Evolutionary conservation across 179 eudicot species (phyloP).

Genomic region (Drosera spatulata): DNA sequence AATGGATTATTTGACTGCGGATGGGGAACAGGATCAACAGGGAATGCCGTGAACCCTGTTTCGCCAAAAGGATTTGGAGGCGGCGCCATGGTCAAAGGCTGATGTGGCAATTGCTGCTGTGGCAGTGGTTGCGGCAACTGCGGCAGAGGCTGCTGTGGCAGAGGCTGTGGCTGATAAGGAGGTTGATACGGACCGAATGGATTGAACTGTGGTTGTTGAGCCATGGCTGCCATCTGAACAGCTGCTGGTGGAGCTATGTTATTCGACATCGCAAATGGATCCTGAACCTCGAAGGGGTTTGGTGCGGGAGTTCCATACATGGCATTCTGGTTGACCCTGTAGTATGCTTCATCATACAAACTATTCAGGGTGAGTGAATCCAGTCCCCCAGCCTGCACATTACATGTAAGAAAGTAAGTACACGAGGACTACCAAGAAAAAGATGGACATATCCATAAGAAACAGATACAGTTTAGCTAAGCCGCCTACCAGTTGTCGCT

Average conservation of each 20-base stretch:
- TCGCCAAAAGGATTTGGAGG: constrained; percentile 67
- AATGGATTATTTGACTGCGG: constrained; percentile 68
- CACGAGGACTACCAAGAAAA: background rate
- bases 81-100: constrained; percentile 12
- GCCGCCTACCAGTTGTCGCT: constrained; percentile 69
- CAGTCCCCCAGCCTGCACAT: constrained; percentile 83
- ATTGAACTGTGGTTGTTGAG: constrained; percentile 37
- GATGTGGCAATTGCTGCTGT: no score
- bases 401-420: background rate
- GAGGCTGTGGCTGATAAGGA: constrained; percentile 28
- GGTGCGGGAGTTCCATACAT: constrained; percentile 75
- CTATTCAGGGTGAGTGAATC: constrained; percentile 82
- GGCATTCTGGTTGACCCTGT: constrained; percentile 79
- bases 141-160: constrained; percentile 22
- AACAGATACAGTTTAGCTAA: background rate
- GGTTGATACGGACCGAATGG: constrained; percentile 66
- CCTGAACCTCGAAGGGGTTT: constrained; percentile 75
- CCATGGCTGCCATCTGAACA: constrained; percentile 51
- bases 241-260: constrained; percentile 44
- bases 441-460: background rate
- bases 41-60: constrained; percentile 57
- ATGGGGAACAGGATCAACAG: constrained; percentile 35
- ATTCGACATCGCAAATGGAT: constrained; percentile 73
- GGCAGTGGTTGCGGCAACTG: no score
- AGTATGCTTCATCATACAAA: constrained; percentile 76